A percentile compares a stretch with the other conserved stretches of the same genome.
Conservation (phyloP, 257 asterid genomes). For the Plantago major region DNA sequence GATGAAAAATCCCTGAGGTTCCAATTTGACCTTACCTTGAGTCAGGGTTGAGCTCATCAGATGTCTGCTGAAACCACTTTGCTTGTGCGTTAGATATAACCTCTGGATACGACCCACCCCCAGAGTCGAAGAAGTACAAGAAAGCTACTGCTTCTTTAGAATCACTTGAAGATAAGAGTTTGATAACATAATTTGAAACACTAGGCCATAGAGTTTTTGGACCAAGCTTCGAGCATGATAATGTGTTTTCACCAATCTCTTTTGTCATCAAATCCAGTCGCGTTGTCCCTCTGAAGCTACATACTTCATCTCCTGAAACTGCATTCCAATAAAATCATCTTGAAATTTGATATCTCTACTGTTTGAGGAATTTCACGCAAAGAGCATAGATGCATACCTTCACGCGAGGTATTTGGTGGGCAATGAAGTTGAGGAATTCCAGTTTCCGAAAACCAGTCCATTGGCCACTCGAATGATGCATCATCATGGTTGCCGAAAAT, state of each 20-base stretch:
- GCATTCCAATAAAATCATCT: not conserved
- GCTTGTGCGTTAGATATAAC: conserved; percentile 72
- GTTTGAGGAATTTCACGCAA: not conserved
- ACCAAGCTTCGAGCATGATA: conserved; percentile 52
- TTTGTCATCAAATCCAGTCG: conserved; percentile 58
- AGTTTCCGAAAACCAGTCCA: conserved; percentile 74
- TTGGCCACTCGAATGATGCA: conserved; percentile 82
- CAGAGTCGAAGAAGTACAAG: conserved; percentile 87
- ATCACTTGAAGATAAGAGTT: conserved; percentile 40
- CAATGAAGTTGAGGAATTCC: conserved; percentile 62
- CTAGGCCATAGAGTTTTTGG: conserved; percentile 73
- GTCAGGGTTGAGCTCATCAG: conserved; percentile 57
- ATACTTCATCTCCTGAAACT: conserved; percentile 31
- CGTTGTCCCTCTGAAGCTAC: conserved; percentile 74
- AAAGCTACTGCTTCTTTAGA: conserved; percentile 35
- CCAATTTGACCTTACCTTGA: conserved; percentile 41
- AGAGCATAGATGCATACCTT: conserved; percentile 21
- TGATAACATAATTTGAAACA: conserved; percentile 70
- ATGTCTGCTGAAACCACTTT: conserved; percentile 59
- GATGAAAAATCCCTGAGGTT: not conserved
- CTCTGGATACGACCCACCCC: conserved; percentile 91
- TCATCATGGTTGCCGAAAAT: conserved; percentile 94
- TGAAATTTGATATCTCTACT: not conserved
- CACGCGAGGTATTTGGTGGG: conserved; percentile 29
- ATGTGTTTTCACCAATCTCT: conserved; percentile 38